A percentile compares a stretch with the other conserved stretches of the same genome.
Evolutionary conservation across 2,329 filamentous ascomycete genomes (phyloP).

Genomic region (Coniochaeta hoffmannii): DNA sequence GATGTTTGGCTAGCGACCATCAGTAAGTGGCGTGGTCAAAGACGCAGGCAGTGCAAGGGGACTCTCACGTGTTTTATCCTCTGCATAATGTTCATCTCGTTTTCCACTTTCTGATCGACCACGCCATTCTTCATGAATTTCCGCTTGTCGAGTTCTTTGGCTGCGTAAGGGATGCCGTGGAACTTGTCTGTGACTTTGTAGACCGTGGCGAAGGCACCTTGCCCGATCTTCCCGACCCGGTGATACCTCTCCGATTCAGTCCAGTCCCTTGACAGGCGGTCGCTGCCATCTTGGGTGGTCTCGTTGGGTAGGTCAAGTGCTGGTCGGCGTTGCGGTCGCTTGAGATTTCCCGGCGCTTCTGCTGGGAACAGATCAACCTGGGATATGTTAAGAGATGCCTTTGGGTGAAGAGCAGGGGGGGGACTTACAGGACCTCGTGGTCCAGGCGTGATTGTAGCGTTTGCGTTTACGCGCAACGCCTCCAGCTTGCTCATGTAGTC

Average conservation of each 20-base stretch:
- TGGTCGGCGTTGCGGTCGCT: neutral
- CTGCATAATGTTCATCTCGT: conserved; percentile 96
- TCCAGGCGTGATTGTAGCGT: conserved; percentile 39
- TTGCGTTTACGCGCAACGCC: conserved; percentile 22
- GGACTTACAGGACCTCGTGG: conserved; percentile 37
- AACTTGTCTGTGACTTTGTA: conserved; percentile 83
- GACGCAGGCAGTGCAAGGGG: neutral
- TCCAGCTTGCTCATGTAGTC: conserved; percentile 48
- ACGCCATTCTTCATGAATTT: conserved; percentile 89
- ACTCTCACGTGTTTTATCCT: conserved; percentile 67
- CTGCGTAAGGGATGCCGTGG: conserved; percentile 76
- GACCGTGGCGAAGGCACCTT: conserved; percentile 91
- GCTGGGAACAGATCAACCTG: conserved; percentile 16
- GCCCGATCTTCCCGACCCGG: conserved; percentile 72
- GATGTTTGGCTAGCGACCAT: conserved; percentile 61
- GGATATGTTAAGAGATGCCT: neutral
- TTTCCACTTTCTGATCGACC: conserved; percentile 85
- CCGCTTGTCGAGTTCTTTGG: conserved; percentile 91
- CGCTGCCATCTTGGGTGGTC: conserved; percentile 22
- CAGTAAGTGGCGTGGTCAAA: neutral
- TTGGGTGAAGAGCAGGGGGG: neutral
- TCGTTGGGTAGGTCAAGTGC: neutral
- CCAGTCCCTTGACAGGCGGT: conserved; percentile 56
- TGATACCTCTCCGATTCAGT: conserved; percentile 81
- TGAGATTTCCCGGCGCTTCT: neutral